Conservation (phyloP, 208 protist species). For the Naegleria lovaniensis region DNA sequence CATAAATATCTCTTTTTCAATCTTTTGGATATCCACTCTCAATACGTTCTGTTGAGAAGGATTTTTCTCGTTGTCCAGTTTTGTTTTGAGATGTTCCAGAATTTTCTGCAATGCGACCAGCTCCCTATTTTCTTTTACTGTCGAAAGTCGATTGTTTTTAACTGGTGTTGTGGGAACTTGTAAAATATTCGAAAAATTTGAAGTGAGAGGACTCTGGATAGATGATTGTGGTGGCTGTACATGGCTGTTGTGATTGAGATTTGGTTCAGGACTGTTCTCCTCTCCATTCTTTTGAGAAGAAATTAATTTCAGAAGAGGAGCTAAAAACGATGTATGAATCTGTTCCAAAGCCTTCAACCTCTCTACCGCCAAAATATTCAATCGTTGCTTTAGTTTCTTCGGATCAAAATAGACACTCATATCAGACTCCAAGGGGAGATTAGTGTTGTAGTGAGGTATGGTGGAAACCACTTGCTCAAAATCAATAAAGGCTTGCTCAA, state of each 20-base stretch:
- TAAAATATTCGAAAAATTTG: too few species aligned
- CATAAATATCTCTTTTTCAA: neutral
- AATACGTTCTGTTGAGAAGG: neutral
- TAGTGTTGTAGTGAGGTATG: too few species aligned
- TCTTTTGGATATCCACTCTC: neutral
- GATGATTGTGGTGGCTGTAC: too few species aligned
- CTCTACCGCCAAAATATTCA: neutral
- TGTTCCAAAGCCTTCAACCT: neutral
- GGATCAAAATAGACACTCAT: neutral
- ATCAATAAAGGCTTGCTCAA: neutral
- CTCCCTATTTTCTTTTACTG: neutral
- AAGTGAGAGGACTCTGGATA: too few species aligned
- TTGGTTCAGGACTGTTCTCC: too few species aligned
- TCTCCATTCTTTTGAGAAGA: too few species aligned
- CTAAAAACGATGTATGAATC: neutral
- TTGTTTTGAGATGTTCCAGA: neutral
- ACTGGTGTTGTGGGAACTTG: too few species aligned
- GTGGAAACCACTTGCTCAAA: neutral
- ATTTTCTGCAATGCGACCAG: neutral
- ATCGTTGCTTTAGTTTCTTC: neutral
- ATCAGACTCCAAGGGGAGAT: neutral
- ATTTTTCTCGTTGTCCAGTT: neutral
- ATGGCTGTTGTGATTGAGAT: too few species aligned
- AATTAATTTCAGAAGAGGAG: neutral
- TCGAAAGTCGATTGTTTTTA: too few species aligned